Base-by-base conservation (phyloP, 495 filamentous ascomycete genomes). In the Tuber microsphaerosporum region DNA sequence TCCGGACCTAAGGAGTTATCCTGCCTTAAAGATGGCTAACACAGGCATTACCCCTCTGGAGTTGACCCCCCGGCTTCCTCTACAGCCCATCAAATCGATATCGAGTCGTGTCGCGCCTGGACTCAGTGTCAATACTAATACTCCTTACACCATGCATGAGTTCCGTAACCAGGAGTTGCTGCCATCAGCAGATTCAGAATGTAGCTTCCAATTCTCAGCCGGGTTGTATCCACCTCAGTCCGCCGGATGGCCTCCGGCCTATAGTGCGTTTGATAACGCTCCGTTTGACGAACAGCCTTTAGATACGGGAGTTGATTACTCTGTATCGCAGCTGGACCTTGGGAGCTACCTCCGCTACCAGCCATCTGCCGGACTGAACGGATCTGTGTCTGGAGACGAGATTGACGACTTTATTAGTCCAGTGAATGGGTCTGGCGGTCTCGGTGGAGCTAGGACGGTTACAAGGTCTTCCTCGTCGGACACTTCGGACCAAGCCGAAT, bases 91-190 rank as follows among this genome's bases (percentile, higher is more conserved):
- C 34, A 82, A 80, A 37, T 74, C 81, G 56, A 20, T 76, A 14
- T 77, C 81, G 16, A 72, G 72, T 68, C 81, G 81, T 72, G 70
- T 77, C 31, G 77, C 71, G 31, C 79, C 77, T 71, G 80, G 80
- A n/a, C 81, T 83, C 9, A 77, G 77, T 71, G 78, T 83, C 61
- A 79, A 82, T 72, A 83, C 81, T 19, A 82, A 83, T n/a, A 61
- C 81, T 41, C 76, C 75, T 6, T 81, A 75, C 43, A 78, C 77
- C 19, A 71, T 81, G 51, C 74, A 82, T 19, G 79, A 82, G 56
- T 81, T 77, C 44, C 74, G 73, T 34, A 82, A 75, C 70, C 81
- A 82, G 71, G 81, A 83, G 31, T 71, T 81, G 17, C 46, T 82
- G 22, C 81, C 78, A 51, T 82, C 81, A 51, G 81, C 81, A 56